These are phyloP conservation scores for Xenoacremonium recifei DNA, from an alignment of 2,329 filamentous ascomycete genomes.

Conservation along the genomic window DNA sequence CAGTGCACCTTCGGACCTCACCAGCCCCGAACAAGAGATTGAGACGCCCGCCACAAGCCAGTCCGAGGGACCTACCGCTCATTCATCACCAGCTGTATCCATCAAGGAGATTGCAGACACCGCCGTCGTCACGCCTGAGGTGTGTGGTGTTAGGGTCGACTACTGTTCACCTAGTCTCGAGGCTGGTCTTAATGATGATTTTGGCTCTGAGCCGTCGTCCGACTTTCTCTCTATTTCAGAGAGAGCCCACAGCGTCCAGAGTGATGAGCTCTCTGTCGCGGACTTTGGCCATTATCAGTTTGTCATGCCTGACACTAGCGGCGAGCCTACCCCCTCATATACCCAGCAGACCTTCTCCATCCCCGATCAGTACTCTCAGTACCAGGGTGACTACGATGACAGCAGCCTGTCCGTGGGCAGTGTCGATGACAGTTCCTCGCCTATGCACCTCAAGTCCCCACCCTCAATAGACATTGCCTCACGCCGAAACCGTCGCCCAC, in stretches of 20 bases:
- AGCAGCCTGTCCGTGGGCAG: constrained; percentile 8
- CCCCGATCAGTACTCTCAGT: constrained; percentile 17
- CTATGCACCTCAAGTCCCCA: constrained; percentile 43
- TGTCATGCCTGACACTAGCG: constrained; percentile 20
- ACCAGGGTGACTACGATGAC: constrained; percentile 15
- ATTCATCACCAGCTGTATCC: constrained; percentile 20
- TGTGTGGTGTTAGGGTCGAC: constrained; percentile 2
- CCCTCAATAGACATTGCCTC: constrained; percentile 54
- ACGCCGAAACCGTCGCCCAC: constrained; percentile 45
- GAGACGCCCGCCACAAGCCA: constrained; percentile 26
- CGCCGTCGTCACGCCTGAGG: constrained; percentile 7
- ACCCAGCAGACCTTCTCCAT: constrained; percentile 20
- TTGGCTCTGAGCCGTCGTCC: constrained; percentile 2
- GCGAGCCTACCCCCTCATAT: constrained; percentile 20
- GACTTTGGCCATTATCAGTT: constrained; percentile 21
- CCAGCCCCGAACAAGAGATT: constrained; percentile 23
- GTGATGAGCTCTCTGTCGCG: background rate
- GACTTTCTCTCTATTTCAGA: constrained; percentile 12
- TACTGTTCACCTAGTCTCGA: constrained; percentile 5
- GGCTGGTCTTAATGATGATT: background rate
- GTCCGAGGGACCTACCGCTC: constrained; percentile 20
- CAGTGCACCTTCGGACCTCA: constrained; percentile 5
- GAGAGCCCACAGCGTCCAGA: constrained; percentile 1
- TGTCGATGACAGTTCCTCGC: constrained; percentile 12
- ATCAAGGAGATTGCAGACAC: constrained; percentile 19